These are phyloP conservation scores for Coniochaeta hoffmannii DNA, from an alignment of 2,329 filamentous ascomycete genomes.

Conservation along the genomic window DNA sequence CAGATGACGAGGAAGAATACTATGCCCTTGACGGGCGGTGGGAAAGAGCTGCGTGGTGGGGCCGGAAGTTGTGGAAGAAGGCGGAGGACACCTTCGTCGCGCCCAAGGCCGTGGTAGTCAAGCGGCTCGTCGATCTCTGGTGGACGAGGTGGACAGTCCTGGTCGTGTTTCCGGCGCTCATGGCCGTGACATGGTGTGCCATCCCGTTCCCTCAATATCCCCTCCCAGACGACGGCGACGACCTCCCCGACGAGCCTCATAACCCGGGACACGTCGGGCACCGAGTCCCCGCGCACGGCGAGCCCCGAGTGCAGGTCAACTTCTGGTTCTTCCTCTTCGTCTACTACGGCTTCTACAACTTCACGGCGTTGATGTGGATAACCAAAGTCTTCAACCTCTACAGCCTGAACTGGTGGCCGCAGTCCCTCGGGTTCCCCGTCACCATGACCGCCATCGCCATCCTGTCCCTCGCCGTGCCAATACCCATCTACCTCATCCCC, in stretches of 20 bases:
- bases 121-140: conserved; percentile 52
- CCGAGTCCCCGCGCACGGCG: conserved; percentile 53
- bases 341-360: conserved; percentile 63
- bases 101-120: conserved; percentile 51
- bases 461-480: conserved; percentile 50
- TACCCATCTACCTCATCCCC: conserved; percentile 51
- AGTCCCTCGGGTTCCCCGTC: conserved; percentile 55
- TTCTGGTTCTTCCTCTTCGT: conserved; percentile 67
- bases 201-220: conserved; percentile 58
- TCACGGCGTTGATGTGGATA: conserved; percentile 62
- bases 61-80: conserved; percentile 24
- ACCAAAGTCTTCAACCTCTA: conserved; percentile 67
- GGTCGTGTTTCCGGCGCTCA: conserved; percentile 51
- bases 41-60: conserved; percentile 19
- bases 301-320: conserved; percentile 56
- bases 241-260: conserved; percentile 18
- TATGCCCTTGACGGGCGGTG: conserved; percentile 21
- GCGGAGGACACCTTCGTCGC: conserved; percentile 52
- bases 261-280: conserved; percentile 19
- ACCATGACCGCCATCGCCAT: conserved; percentile 55
- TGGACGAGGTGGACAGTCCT: conserved; percentile 55
- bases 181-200: conserved; percentile 58
- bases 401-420: conserved; percentile 64
- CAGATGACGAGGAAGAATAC: conserved; percentile 21
- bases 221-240: conserved; percentile 34